phyloP scores from a whole-genome alignment of 1,284 basidiomycete species.

The Puccinia novopanici region DNA sequence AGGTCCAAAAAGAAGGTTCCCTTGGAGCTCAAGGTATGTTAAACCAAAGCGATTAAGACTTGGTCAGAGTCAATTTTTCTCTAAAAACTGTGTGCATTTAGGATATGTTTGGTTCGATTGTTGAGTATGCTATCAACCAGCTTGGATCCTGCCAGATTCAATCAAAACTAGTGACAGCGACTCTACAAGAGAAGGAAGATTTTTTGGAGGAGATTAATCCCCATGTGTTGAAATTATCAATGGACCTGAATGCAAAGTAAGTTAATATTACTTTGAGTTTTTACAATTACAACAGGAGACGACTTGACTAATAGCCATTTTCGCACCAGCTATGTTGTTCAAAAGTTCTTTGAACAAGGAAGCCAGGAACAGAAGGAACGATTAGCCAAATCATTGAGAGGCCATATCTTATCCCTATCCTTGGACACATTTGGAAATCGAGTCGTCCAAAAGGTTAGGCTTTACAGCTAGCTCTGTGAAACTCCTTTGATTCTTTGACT shows the following conservation, averaged over 20 bases:
- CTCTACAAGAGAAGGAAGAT: slow-evolving; percentile 59
- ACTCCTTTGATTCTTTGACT: slow-evolving; percentile 53
- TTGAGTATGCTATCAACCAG: slow-evolving; percentile 93
- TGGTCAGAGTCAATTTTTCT: background rate
- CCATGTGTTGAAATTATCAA: slow-evolving; percentile 76
- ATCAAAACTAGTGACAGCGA: slow-evolving; percentile 65
- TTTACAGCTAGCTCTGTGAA: too few species aligned
- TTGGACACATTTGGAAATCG: slow-evolving; percentile 92
- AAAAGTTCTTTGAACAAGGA: slow-evolving; percentile 94
- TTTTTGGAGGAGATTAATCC: slow-evolving; percentile 93
- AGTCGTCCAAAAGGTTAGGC: slow-evolving; percentile 61
- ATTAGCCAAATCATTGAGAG: slow-evolving; percentile 76
- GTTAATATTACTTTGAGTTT: background rate
- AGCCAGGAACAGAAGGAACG: slow-evolving; percentile 74
- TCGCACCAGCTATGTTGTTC: slow-evolving; percentile 70
- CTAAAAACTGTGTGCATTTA: slow-evolving; percentile 57
- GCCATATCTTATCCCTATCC: slow-evolving; percentile 75
- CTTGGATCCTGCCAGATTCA: too few species aligned
- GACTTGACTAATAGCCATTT: slow-evolving; percentile 55
- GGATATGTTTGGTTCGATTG: slow-evolving; percentile 83
- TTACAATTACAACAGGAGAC: slow-evolving; percentile 65
- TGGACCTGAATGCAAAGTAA: slow-evolving; percentile 94
- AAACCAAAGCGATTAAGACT: slow-evolving; percentile 61
- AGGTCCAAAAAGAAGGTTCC: slow-evolving; percentile 73
- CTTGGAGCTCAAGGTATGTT: slow-evolving; percentile 80